Conservation (phyloP, 2,329 filamentous ascomycete genomes). For the Xylaria sp. region DNA sequence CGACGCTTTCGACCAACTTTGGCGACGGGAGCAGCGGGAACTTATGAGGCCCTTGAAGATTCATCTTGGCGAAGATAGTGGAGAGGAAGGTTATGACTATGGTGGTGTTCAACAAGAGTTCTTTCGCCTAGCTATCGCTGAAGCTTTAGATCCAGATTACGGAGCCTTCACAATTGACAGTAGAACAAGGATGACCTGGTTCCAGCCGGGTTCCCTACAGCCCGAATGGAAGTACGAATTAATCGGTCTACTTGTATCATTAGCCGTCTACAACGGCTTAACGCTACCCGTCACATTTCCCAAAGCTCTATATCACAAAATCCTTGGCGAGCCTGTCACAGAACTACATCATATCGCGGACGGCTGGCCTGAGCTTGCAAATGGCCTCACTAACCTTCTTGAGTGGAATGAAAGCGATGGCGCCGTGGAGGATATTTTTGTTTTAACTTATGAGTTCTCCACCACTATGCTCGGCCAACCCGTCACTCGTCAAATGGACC, state of each 20-base stretch:
- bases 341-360: constrained; percentile 82
- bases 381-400: constrained; percentile 76
- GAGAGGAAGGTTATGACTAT: constrained; percentile 91
- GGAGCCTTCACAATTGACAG: constrained; percentile 84
- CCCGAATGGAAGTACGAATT: constrained; percentile 92
- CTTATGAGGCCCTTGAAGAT: constrained; percentile 88
- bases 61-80: constrained; percentile 80
- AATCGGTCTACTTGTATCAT: constrained; percentile 84
- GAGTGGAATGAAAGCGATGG: constrained; percentile 81
- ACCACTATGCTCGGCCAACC: constrained; percentile 66
- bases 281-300: constrained; percentile 93
- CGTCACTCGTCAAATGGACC: constrained; percentile 66
- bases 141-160: constrained; percentile 80
- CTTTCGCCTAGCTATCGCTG: constrained; percentile 83
- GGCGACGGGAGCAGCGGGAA: constrained; percentile 84
- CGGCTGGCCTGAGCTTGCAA: constrained; percentile 85
- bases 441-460: constrained; percentile 88
- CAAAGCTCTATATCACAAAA: constrained; percentile 80
- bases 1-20: constrained; percentile 87
- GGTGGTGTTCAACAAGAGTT: constrained; percentile 98
- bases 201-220: constrained; percentile 82
- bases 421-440: constrained; percentile 82
- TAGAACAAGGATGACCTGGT: constrained; percentile 85
- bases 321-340: constrained; percentile 75
- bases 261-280: constrained; percentile 92